Percentiles rank a stretch among this genome's conserved stretches.
These are phyloP conservation scores for Fusarium sp. DNA, from an alignment of 2,329 filamentous ascomycete species.

Conservation along the genomic window DNA sequence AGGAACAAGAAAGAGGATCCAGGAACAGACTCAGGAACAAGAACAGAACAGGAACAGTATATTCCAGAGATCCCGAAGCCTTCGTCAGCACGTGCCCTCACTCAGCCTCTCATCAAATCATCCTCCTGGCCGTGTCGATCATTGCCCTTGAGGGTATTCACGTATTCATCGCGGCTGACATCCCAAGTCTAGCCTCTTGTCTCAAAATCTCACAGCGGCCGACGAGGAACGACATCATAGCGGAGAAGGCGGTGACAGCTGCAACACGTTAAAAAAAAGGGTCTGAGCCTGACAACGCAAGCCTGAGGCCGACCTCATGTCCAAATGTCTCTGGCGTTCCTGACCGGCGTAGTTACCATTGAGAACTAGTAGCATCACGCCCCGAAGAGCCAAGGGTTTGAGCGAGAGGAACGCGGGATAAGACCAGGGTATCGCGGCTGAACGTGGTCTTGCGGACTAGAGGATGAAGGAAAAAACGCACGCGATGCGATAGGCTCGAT, in stretches of 20 bases:
- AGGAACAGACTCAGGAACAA: conserved; percentile 19
- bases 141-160: neutral
- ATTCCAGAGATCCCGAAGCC: conserved; percentile 4
- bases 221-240: neutral
- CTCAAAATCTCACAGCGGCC: conserved; percentile 8
- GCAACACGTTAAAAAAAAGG: neutral
- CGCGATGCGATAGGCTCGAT: conserved; percentile 13
- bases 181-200: conserved; percentile 10
- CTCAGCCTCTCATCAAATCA: neutral
- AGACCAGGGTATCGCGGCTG: conserved; percentile 1
- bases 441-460: neutral
- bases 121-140: neutral
- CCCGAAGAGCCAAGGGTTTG: neutral
- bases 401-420: neutral
- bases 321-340: conserved; percentile 1
- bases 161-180: neutral
- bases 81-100: neutral
- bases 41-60: conserved; percentile 7
- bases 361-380: neutral
- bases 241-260: conserved; percentile 22
- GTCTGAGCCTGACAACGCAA: conserved; percentile 9
- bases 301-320: conserved; percentile 4
- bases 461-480: neutral
- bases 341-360: conserved; percentile 10
- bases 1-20: conserved; percentile 33